Percentiles rank a stretch among this genome's conserved stretches.
phyloP scores from a whole-genome alignment of 306 rosid species.

The Alnus glutinosa region DNA sequence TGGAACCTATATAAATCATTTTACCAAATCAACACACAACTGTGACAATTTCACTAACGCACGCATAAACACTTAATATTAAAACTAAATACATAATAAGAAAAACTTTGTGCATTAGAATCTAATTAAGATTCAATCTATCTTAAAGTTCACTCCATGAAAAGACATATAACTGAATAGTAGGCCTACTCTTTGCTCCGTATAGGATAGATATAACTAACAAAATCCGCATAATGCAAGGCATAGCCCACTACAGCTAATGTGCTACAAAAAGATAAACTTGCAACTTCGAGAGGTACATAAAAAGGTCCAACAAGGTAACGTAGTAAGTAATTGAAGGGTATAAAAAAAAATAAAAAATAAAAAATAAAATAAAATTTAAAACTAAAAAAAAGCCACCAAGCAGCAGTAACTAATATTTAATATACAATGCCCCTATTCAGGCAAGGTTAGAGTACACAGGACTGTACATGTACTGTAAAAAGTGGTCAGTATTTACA shows the following conservation, averaged over 20 bases:
- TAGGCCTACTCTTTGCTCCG: neutral
- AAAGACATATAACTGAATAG: neutral
- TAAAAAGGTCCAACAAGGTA: conserved; percentile 12
- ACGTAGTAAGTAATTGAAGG: conserved; percentile 6
- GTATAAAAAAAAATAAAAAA: neutral
- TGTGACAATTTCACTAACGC: conserved; percentile 13
- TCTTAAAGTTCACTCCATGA: neutral
- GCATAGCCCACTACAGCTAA: neutral
- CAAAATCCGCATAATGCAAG: neutral
- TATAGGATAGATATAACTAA: neutral
- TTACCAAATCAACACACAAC: conserved; percentile 16
- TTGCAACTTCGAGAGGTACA: conserved; percentile 5
- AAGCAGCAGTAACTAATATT: conserved; percentile 20
- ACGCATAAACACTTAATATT: neutral
- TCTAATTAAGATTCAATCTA: neutral
- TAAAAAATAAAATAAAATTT: no score
- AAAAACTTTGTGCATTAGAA: neutral
- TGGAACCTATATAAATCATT: conserved; percentile 66
- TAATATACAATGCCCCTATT: conserved; percentile 16
- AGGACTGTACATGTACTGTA: neutral
- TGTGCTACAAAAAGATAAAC: neutral
- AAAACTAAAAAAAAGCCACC: conserved; percentile 4
- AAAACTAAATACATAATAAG: neutral
- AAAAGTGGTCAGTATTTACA: conserved; percentile 13
- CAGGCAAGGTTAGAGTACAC: conserved; percentile 21